Base-by-base conservation (phyloP, 2,329 filamentous ascomycete species). In the Akanthomyces lecanii region DNA sequence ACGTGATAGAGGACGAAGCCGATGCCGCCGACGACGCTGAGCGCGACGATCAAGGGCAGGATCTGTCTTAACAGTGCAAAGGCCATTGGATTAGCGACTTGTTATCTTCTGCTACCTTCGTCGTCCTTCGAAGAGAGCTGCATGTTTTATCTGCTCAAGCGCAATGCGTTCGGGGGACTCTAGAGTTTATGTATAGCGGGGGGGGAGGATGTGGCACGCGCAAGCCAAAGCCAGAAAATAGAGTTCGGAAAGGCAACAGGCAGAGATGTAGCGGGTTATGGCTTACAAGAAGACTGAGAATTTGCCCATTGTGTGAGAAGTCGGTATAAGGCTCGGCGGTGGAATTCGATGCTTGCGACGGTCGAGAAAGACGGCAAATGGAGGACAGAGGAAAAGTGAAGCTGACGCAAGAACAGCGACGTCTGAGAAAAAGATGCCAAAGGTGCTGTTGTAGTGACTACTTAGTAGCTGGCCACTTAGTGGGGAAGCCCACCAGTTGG, bases 1-100 rank as follows among this genome's bases (percentile, higher is more conserved):
- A 92, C 82, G 65, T 90, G 87, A 75, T 91, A 92, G 65, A 84
- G 83, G 63, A 93, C 79, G 76, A 85, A 91, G 63, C 81, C 88
- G 52, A 82, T 73, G 61, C 78, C 81, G 65, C 75, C 81, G 33
- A 90, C 72, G 58, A 89, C 69, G 65, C 80, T 63, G 70, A 91
- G 79, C 63, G 89, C 81, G 69, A 91, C 79, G 63, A 90, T 63
- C 54, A 92, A 82, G 5, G 90, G 89, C 33, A 91, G 69, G 44
- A 92, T 74, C 23, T 62, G 59, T 25, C 59, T 62, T 25, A 48
- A 8, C 14, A 45, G 21, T 11, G 36, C 38, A 16, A 21, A 7
- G 36, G 42, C 25, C 42, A 62, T 55, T 12, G 30, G 5, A 42
- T 62, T 42, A 61, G 58, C 40, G 50, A 28, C 2, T 4, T 12